A percentile compares a stretch with the other conserved stretches of the same genome.
These are phyloP conservation scores for Arthrocladium fulminans DNA, from an alignment of 2,329 filamentous ascomycete species.

Conservation along the genomic window DNA sequence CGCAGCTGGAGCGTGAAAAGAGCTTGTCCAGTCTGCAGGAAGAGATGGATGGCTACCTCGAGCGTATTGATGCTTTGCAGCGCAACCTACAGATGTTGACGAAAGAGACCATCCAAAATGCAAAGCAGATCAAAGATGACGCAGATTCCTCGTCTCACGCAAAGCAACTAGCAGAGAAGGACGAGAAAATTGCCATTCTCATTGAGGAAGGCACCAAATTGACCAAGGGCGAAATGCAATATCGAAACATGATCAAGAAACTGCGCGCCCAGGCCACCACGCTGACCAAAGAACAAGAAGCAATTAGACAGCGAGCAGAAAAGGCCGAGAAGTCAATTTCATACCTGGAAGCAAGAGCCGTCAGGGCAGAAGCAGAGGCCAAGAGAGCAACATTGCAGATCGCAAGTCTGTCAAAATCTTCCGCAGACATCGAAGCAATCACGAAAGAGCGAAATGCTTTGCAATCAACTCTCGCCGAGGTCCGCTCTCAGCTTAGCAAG, in stretches of 20 bases:
- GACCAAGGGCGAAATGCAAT: slow-evolving; percentile 76
- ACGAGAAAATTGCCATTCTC: slow-evolving; percentile 78
- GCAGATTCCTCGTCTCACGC: slow-evolving; percentile 59
- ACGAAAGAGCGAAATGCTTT: slow-evolving; percentile 55
- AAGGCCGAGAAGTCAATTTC: slow-evolving; percentile 49
- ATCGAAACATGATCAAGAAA: slow-evolving; percentile 74
- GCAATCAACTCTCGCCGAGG: slow-evolving; percentile 55
- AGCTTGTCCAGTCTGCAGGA: slow-evolving; percentile 35
- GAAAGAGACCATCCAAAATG: slow-evolving; percentile 66
- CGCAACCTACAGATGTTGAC: slow-evolving; percentile 84
- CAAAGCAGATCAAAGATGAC: slow-evolving; percentile 57
- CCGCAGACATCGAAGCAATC: slow-evolving; percentile 53
- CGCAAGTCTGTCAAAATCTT: slow-evolving; percentile 42
- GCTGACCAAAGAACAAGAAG: slow-evolving; percentile 42
- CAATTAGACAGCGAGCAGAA: slow-evolving; percentile 47
- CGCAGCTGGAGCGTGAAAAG: slow-evolving; percentile 12
- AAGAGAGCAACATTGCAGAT: slow-evolving; percentile 49
- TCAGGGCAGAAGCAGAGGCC: slow-evolving; percentile 51
- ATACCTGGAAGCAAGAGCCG: slow-evolving; percentile 47
- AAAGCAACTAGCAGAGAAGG: slow-evolving; percentile 77
- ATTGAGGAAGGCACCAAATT: slow-evolving; percentile 89
- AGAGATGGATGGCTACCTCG: slow-evolving; percentile 73
- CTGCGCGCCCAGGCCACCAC: slow-evolving; percentile 49
- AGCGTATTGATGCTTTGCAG: slow-evolving; percentile 85
- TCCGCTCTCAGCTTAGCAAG: slow-evolving; percentile 61